Conservation (phyloP, 371 early-diverging fungal species). For the Aphelidium insulamus region DNA sequence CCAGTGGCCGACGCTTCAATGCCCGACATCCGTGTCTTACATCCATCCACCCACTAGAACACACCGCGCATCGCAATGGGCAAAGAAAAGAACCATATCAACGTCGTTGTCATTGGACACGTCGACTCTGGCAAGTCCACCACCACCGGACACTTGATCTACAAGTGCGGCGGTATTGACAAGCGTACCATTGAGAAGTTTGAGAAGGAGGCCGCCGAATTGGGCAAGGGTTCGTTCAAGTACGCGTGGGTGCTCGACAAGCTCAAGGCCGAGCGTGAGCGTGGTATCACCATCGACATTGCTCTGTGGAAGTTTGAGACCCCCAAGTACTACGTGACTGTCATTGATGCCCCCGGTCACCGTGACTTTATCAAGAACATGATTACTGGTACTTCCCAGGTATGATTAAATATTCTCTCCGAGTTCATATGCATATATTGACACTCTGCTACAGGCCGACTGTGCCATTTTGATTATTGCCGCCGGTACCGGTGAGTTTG, state of each 20-base stretch:
- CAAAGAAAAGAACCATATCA: constrained; percentile 82
- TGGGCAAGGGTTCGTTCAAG: constrained; percentile 97
- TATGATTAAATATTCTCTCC: constrained; percentile 3
- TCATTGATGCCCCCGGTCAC: constrained; percentile 98
- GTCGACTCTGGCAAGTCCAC: constrained; percentile 96
- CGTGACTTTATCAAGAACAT: constrained; percentile 98
- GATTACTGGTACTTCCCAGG: constrained; percentile 94
- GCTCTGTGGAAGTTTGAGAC: constrained; percentile 95
- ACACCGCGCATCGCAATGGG: constrained; percentile 32
- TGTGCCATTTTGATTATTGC: constrained; percentile 93
- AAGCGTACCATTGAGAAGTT: constrained; percentile 98
- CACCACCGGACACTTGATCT: constrained; percentile 93
- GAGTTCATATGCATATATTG: constrained; percentile 2
- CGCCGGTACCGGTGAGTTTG: constrained; percentile 90
- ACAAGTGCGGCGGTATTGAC: constrained; percentile 96
- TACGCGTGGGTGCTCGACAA: constrained; percentile 93
- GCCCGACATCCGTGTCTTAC: too few relatives aligned
- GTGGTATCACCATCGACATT: constrained; percentile 95
- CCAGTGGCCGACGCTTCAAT: too few relatives aligned
- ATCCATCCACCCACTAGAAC: neutral
- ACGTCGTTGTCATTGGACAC: constrained; percentile 98
- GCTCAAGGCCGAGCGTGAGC: constrained; percentile 93
- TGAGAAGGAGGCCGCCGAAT: constrained; percentile 94
- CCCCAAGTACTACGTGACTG: constrained; percentile 76
- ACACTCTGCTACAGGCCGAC: constrained; percentile 52